Base-by-base conservation (phyloP, 371 early-diverging fungal genomes). In the Thermomucor indicae-seudaticae region DNA sequence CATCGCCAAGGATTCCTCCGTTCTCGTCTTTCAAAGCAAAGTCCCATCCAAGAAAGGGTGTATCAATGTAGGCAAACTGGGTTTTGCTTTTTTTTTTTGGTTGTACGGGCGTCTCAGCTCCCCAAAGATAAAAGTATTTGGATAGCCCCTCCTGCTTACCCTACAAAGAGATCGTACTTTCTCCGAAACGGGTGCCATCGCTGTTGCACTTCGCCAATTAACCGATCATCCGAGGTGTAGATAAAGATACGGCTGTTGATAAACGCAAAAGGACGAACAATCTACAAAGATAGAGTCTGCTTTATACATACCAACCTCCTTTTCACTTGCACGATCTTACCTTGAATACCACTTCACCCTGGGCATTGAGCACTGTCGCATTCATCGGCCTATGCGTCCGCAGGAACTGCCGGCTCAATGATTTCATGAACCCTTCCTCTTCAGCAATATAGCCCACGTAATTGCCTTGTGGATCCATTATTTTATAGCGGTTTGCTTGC, bases 201-300 rank as follows among this genome's bases (percentile, higher is more conserved):
- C 52, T 92, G 92, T 37, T 91, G 89, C n/a, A 91, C 90, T 64
- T 90, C 89, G 7, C 95, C 94, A 25, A 95, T 86, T 4, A 83
- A 41, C 7, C 75, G 67, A 45, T 84, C 85, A 23, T 78, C 69
- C 1, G 78, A 72, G 0, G 82, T 80, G 22, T 64, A 72, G 27
- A 90, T 78, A 53, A 73, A 80, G 24, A 95, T 85, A 3, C 75
- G 66, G 39, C 86, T 86, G 68, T 93, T 95, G 57, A 95, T 79
- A 17, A 85, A 72, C 6, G 89, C 83, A 64, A 90, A 82, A 6
- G 91, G 91, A 7, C 93, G 73, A 19, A 74, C 58, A 48, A 91
- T 83, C 71, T 78, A 46, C 22, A 4, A 12, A n/a, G n/a, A n/a
- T n/a, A n/a, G n/a, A n/a, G n/a, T n/a, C n/a, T n/a, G 19, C 17